Evolutionary conservation across 1,284 basidiomycete species (phyloP).

Genomic region (Butyriboletus appendiculatus): DNA sequence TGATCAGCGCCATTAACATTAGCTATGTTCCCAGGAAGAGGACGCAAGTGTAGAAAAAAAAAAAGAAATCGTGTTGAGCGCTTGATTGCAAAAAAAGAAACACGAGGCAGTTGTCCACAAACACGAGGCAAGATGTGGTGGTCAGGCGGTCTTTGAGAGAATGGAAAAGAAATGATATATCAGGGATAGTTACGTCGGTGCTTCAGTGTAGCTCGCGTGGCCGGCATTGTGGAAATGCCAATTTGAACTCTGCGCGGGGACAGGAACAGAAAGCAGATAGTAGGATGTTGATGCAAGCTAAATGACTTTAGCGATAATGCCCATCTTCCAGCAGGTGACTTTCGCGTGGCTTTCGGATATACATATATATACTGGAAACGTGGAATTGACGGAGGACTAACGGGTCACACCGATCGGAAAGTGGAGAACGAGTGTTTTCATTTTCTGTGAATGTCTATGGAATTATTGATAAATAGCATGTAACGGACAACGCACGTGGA

Average conservation of each 20-base stretch:
- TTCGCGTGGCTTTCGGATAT: not conserved
- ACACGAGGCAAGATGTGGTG: constrained; percentile 10
- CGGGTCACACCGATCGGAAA: not conserved
- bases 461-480: not conserved
- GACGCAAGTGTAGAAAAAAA: not conserved
- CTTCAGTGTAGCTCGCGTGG: constrained; percentile 1
- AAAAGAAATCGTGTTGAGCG: not conserved
- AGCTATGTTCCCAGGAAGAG: not conserved
- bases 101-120: constrained; percentile 3
- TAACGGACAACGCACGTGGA: constrained; percentile 15
- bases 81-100: not conserved
- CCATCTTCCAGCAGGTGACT: not conserved
- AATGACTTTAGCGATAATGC: not conserved
- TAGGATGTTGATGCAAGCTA: not conserved
- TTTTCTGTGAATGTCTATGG: not conserved
- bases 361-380: not conserved
- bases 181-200: not conserved
- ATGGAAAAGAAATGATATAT: not conserved
- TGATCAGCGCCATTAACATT: not conserved
- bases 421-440: not conserved
- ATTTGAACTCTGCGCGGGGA: not conserved
- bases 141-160: not conserved
- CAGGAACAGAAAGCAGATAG: not conserved
- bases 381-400: not conserved
- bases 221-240: not conserved